Percentiles rank a stretch among this genome's conserved stretches.
phyloP scores from a whole-genome alignment of 345 rosid genomes.

The Microcos paniculata region DNA sequence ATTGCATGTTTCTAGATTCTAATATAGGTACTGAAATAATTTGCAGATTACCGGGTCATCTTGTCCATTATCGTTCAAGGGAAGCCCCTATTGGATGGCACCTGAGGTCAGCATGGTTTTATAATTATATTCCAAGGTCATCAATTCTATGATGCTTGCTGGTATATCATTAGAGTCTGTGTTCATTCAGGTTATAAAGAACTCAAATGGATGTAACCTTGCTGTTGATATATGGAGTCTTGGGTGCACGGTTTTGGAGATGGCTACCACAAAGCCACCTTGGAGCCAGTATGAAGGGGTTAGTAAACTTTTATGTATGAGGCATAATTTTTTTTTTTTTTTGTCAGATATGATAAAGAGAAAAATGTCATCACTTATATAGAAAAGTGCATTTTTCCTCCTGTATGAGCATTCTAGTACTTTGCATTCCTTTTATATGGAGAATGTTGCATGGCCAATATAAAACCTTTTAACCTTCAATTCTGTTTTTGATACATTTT shows the following conservation, averaged over 20 bases:
- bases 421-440: neutral
- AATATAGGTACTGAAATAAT: slow-evolving; percentile 24
- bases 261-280: slow-evolving; percentile 89
- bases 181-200: slow-evolving; percentile 60
- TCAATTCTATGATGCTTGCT: slow-evolving; percentile 14
- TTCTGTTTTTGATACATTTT: neutral
- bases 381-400: neutral
- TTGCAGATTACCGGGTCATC: slow-evolving; percentile 82
- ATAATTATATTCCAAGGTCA: neutral
- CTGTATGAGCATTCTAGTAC: neutral
- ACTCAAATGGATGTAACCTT: slow-evolving; percentile 67
- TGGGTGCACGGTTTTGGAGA: slow-evolving; percentile 85
- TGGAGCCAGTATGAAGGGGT: slow-evolving; percentile 94
- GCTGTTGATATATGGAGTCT: slow-evolving; percentile 95
- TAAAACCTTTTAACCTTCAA: neutral
- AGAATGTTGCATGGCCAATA: neutral
- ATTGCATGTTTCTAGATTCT: neutral
- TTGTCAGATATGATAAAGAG: neutral
- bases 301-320: slow-evolving; percentile 28
- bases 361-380: neutral
- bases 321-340: neutral
- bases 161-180: slow-evolving; percentile 4
- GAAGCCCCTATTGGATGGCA: slow-evolving; percentile 96
- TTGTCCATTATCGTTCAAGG: slow-evolving; percentile 73
- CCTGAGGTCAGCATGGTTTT: slow-evolving; percentile 60